Base-by-base conservation (phyloP, 495 filamentous ascomycete species). In the Podospora didyma region DNA sequence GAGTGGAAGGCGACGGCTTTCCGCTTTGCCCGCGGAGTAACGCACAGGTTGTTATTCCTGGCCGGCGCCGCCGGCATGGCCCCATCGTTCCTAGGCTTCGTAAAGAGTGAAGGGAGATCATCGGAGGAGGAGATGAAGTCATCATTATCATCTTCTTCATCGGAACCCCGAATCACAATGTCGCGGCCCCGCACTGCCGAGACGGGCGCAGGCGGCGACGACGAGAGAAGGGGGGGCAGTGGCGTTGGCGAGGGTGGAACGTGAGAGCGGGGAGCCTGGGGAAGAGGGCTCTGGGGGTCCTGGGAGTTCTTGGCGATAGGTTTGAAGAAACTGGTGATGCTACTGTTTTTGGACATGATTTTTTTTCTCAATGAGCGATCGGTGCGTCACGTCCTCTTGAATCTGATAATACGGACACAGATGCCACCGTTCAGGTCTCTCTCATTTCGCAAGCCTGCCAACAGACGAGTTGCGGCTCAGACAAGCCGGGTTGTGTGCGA, bases 141-240 rank as follows among this genome's bases (percentile, higher is more conserved):
- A 46, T 45, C 46, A 21, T 51, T 61, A 20, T 89, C 88, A 51
- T 85, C 60, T 23, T 89, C 89, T 0, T n/a, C n/a, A n/a, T n/a
- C n/a, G n/a, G 89, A 92, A 54, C 74, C 79, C 42, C 76, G 79
- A 50, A 90, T 86, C 26, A 88, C 80, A 19, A 68, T 63, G 48
- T 75, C 64, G 39, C 66, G 68, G 46, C 64, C 62, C 11, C 66
- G 56, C 22, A 28, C 21, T 21, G 59, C 61, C 9, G 66, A 53
- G 2, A 67, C 51, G 17, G 63, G 54, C 45, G 62, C 62, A 23
- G 64, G 56, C 0, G 73, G 65, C 28, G 74, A 68, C 1, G 58
- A 67, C n/a, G 61, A 24, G 58, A 68, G 53, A 24, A 63, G 42
- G 46, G 50, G 7, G 44, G 57, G 51, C 7, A 51, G 46, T 47